phyloP scores from a whole-genome alignment of 2,329 filamentous ascomycete species.

The Paecilomyces fulvus region DNA sequence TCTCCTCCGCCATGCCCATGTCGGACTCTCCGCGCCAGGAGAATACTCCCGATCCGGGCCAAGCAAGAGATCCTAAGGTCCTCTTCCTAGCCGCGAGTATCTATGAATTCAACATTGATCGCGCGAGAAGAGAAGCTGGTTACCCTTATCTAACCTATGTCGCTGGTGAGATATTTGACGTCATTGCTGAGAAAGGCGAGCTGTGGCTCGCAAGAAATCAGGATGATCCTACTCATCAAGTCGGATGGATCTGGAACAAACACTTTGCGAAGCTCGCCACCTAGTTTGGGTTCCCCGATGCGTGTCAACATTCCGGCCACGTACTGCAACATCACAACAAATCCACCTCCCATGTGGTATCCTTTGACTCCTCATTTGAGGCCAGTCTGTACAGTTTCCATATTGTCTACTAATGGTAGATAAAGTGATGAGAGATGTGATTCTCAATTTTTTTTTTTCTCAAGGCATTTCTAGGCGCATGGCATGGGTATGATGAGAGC shows the following conservation, averaged over 20 bases:
- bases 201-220: conserved; percentile 97
- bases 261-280: conserved; percentile 64
- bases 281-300: conserved; percentile 10
- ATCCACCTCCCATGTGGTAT: neutral
- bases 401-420: neutral
- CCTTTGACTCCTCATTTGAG: neutral
- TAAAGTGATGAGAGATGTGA: neutral
- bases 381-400: neutral
- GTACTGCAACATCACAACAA: neutral
- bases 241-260: conserved; percentile 99
- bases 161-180: conserved; percentile 86
- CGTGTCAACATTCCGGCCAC: neutral
- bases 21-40: conserved; percentile 50
- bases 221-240: conserved; percentile 67
- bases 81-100: conserved; percentile 88
- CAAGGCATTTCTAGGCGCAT: neutral
- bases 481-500: neutral
- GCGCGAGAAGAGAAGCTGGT: conserved; percentile 81
- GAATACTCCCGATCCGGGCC: conserved; percentile 33
- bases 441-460: neutral
- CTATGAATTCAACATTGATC: conserved; percentile 95
- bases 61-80: conserved; percentile 48
- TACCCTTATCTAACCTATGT: conserved; percentile 96
- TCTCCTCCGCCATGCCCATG: conserved; percentile 79
- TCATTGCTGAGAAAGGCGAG: conserved; percentile 94